Percentiles rank a stretch among this genome's conserved stretches.
Evolutionary conservation across 768 basidiomycete genomes (phyloP).

Genomic region (Rhizopogon sp.): DNA sequence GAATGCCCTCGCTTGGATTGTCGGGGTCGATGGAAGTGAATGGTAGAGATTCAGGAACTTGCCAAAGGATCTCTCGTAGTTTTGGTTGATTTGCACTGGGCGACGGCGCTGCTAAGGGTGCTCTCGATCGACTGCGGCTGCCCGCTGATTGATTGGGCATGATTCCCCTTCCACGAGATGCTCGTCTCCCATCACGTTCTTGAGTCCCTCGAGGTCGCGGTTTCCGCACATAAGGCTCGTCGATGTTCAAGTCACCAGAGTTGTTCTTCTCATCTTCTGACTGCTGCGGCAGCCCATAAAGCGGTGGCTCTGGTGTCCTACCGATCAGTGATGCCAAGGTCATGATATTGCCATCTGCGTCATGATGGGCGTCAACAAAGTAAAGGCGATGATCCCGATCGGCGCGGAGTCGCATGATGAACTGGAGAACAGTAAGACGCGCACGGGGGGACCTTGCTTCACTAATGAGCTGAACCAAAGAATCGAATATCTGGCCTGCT

Average conservation of each 20-base stretch:
- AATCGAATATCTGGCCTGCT: slow-evolving; percentile 48
- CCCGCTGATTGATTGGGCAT: slow-evolving; percentile 39
- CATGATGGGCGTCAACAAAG: slow-evolving; percentile 49
- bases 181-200: slow-evolving; percentile 46
- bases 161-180: slow-evolving; percentile 48
- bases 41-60: slow-evolving; percentile 58
- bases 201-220: slow-evolving; percentile 44
- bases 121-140: slow-evolving; percentile 63
- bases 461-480: slow-evolving; percentile 43
- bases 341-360: slow-evolving; percentile 51
- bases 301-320: slow-evolving; percentile 30
- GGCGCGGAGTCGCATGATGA: slow-evolving; percentile 82
- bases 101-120: slow-evolving; percentile 28
- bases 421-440: slow-evolving; percentile 72
- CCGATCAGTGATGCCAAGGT: slow-evolving; percentile 63
- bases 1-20: slow-evolving; percentile 61
- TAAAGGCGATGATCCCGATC: slow-evolving; percentile 88
- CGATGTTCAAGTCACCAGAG: slow-evolving; percentile 17
- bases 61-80: slow-evolving; percentile 53
- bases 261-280: slow-evolving; percentile 21
- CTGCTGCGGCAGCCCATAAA: background rate
- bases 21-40: slow-evolving; percentile 53
- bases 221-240: slow-evolving; percentile 31
- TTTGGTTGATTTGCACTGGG: slow-evolving; percentile 17
- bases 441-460: slow-evolving; percentile 51